Conservation (phyloP, 176 grass and related monocot species). For the Aegilops sharonensis region DNA sequence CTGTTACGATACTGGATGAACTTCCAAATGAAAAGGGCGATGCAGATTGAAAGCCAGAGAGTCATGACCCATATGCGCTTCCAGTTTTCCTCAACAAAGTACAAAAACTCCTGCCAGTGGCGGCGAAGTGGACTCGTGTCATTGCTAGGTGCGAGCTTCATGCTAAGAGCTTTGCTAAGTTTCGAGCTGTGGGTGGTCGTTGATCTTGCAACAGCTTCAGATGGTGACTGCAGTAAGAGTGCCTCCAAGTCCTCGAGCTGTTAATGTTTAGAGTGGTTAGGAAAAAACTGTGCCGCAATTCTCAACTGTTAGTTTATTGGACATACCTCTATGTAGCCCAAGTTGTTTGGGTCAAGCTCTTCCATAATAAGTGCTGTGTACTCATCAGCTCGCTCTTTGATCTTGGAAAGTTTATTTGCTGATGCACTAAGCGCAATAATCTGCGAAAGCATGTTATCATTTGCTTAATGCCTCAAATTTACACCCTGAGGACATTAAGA, state of each 20-base stretch:
- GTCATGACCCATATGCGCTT: conserved; percentile 83
- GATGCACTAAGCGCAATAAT: conserved; percentile 89
- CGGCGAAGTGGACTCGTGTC: conserved; percentile 39
- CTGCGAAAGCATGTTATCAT: conserved; percentile 37
- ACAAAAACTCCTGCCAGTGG: conserved; percentile 56
- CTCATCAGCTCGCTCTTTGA: conserved; percentile 80
- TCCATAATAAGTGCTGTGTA: conserved; percentile 89
- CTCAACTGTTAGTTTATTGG: too few relatives aligned
- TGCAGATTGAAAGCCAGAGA: conserved; percentile 77
- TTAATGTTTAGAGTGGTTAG: conserved; percentile 18
- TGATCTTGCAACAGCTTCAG: conserved; percentile 50
- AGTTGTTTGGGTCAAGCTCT: conserved; percentile 73
- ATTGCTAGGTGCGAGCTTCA: conserved; percentile 65
- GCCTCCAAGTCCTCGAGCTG: conserved; percentile 83
- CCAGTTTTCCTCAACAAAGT: conserved; percentile 93
- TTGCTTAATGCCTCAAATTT: neutral
- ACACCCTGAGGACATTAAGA: neutral
- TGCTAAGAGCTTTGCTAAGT: conserved; percentile 85
- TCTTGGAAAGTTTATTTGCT: conserved; percentile 90
- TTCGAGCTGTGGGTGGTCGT: conserved; percentile 70
- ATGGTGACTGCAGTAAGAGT: conserved; percentile 68
- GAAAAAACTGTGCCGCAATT: neutral
- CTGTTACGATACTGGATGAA: conserved; percentile 78
- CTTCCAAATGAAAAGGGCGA: conserved; percentile 77
- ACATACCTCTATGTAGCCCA: conserved; percentile 81